Percentiles rank a stretch among this genome's conserved stretches.
Conservation (phyloP, 2,329 filamentous ascomycete genomes). For the Alternaria hordeiaustralica region DNA sequence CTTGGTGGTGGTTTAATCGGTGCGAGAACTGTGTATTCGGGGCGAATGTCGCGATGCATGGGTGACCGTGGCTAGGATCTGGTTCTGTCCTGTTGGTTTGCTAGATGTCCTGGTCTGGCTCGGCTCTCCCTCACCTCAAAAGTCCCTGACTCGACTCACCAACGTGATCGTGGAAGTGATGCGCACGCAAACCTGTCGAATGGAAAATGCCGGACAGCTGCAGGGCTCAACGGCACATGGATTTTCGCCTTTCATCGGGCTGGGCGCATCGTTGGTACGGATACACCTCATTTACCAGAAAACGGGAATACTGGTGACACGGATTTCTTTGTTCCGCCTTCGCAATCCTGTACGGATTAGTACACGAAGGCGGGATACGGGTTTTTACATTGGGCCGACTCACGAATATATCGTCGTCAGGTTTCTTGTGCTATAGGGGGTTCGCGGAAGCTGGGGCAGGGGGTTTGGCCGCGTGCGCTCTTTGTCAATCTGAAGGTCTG, state of each 20-base stretch:
- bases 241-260: neutral
- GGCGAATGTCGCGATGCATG: neutral
- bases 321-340: neutral
- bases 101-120: neutral
- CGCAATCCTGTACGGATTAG: neutral
- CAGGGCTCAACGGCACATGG: neutral
- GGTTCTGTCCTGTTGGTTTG: neutral
- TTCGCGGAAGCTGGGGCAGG: neutral
- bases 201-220: neutral
- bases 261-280: neutral
- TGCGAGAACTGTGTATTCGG: neutral
- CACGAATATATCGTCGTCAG: neutral
- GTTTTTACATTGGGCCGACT: neutral
- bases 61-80: neutral
- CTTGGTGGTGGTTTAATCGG: slow-evolving; percentile 1
- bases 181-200: neutral
- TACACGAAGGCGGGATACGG: neutral
- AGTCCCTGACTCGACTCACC: neutral
- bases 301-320: neutral
- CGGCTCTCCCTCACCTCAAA: neutral
- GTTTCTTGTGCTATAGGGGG: neutral
- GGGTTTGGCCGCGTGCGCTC: neutral
- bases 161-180: neutral
- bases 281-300: neutral
- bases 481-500: neutral